Conservation (phyloP, 1,139 yeast species). For the Hansenula lynferdii region DNA sequence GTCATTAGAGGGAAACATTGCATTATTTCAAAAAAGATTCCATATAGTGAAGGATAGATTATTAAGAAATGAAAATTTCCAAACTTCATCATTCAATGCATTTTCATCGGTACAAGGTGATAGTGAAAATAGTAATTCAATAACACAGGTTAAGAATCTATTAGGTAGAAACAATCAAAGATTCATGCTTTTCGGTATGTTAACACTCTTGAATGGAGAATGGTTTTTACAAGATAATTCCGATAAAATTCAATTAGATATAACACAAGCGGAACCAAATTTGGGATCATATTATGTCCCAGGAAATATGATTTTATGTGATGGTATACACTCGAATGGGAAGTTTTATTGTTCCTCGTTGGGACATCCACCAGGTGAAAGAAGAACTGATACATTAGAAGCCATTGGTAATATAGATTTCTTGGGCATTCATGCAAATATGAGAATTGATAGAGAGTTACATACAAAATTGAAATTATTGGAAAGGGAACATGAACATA, state of each 20-base stretch:
- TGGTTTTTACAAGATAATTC: slow-evolving; percentile 79
- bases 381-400: slow-evolving; percentile 58
- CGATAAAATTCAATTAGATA: slow-evolving; percentile 61
- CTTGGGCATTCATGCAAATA: slow-evolving; percentile 55
- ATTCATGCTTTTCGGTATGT: slow-evolving; percentile 74
- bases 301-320: slow-evolving; percentile 78
- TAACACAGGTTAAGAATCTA: slow-evolving; percentile 76
- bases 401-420: slow-evolving; percentile 79
- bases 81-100: slow-evolving; percentile 28
- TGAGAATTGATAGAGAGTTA: slow-evolving; percentile 55
- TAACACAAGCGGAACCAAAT: slow-evolving; percentile 61
- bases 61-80: slow-evolving; percentile 68
- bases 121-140: slow-evolving; percentile 37
- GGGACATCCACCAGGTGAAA: slow-evolving; percentile 88
- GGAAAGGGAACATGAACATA: slow-evolving; percentile 58
- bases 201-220: slow-evolving; percentile 61
- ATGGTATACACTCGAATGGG: slow-evolving; percentile 73
- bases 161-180: slow-evolving; percentile 78
- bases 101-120: slow-evolving; percentile 25
- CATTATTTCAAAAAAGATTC: slow-evolving; percentile 46
- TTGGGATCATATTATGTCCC: slow-evolving; percentile 67
- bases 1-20: slow-evolving; percentile 27
- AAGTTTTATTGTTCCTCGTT: slow-evolving; percentile 72
- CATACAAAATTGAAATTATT: slow-evolving; percentile 48
- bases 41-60: slow-evolving; percentile 63